Evolutionary conservation across 768 basidiomycete species (phyloP).

Genomic region (Kockovaella imperatae): DNA sequence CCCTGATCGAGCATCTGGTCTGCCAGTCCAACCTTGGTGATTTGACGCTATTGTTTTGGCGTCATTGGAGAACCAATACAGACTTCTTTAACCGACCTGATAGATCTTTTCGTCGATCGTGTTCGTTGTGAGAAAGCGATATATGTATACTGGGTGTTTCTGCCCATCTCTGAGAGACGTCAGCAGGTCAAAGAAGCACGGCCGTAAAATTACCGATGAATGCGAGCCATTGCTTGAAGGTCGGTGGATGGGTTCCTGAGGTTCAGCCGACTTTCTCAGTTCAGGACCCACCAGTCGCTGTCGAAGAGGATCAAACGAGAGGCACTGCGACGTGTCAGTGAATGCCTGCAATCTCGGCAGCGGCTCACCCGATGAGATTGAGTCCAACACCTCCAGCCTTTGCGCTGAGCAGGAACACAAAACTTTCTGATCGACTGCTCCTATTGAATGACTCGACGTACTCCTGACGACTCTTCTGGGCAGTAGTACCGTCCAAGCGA

Average conservation of each 20-base stretch:
- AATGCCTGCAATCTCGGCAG: neutral
- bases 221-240: conserved; percentile 93
- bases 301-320: conserved; percentile 63
- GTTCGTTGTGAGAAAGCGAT: conserved; percentile 49
- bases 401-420: conserved; percentile 83
- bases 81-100: conserved; percentile 32
- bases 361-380: conserved; percentile 50
- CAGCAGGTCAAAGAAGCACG: neutral
- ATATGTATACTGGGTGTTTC: conserved; percentile 76
- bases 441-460: conserved; percentile 85
- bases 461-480: conserved; percentile 48
- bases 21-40: conserved; percentile 85
- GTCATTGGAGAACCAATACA: too few relatives aligned
- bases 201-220: conserved; percentile 59
- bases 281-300: conserved; percentile 34
- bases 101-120: conserved; percentile 66
- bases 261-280: neutral
- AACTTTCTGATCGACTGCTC: conserved; percentile 58
- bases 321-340: conserved; percentile 54
- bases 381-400: conserved; percentile 95
- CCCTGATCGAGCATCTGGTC: conserved; percentile 52
- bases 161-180: conserved; percentile 69
- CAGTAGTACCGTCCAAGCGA: conserved; percentile 70
- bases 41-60: conserved; percentile 62
- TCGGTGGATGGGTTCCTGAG: conserved; percentile 52